Percentiles rank a stretch among this genome's conserved stretches.
These are phyloP conservation scores for Psilocybe cubensis DNA, from an alignment of 768 basidiomycete species.

Conservation along the genomic window DNA sequence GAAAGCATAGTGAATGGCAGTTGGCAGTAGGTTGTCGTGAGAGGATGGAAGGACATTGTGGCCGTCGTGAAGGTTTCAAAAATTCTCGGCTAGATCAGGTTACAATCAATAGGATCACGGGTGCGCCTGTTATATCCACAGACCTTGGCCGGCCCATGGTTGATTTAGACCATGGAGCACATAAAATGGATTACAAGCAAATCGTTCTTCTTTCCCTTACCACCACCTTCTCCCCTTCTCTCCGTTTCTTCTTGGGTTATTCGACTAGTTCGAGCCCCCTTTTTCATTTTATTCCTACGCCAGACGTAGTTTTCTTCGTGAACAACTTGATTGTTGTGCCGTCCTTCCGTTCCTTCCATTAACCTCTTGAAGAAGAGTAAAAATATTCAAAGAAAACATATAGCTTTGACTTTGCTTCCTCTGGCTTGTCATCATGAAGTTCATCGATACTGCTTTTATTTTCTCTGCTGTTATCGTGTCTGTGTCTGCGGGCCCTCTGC, in stretches of 20 bases:
- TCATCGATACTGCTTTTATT: conserved; percentile 22
- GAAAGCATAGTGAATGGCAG: no score
- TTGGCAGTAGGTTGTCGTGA: neutral
- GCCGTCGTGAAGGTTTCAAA: neutral
- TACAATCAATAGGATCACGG: neutral
- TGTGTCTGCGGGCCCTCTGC: conserved; percentile 41
- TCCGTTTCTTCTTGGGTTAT: conserved; percentile 10
- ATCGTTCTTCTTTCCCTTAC: neutral
- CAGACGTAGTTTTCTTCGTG: conserved; percentile 11
- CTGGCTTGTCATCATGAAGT: conserved; percentile 27
- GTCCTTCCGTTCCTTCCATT: conserved; percentile 4
- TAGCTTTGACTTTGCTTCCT: neutral
- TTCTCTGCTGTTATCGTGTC: conserved; percentile 34
- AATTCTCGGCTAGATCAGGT: neutral
- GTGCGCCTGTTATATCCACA: neutral
- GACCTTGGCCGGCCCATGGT: neutral
- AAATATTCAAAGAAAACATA: neutral
- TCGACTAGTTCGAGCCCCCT: conserved; percentile 16
- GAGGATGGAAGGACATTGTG: no score
- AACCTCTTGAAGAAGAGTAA: neutral
- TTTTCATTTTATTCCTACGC: conserved; percentile 6
- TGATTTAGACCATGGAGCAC: neutral
- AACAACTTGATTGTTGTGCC: conserved; percentile 10
- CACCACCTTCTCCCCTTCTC: neutral
- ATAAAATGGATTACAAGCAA: neutral